A percentile compares a stretch with the other conserved stretches of the same genome.
Conservation (phyloP, 768 basidiomycete species). For the Russula compacta region DNA sequence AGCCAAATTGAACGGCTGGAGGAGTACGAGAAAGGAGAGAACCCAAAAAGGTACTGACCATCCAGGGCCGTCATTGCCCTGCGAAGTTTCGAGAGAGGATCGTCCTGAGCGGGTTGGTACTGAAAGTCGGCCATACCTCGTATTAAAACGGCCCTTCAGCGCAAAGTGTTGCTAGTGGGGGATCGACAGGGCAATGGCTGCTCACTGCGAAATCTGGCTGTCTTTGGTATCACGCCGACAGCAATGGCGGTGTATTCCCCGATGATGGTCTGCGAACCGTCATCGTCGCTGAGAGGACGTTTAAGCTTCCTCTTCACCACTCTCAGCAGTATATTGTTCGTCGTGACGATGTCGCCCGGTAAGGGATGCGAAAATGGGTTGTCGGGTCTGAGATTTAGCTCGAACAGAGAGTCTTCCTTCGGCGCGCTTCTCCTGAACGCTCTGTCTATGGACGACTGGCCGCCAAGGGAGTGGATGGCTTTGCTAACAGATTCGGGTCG, state of each 20-base stretch:
- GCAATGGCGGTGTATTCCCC: constrained; percentile 73
- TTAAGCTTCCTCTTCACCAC: constrained; percentile 67
- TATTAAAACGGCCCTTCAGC: not conserved
- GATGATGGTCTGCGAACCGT: constrained; percentile 23
- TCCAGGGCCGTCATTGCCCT: constrained; percentile 73
- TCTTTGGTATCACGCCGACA: constrained; percentile 69
- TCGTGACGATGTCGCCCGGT: constrained; percentile 66
- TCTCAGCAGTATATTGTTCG: constrained; percentile 78
- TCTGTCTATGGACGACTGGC: constrained; percentile 58
- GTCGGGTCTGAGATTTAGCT: constrained; percentile 64
- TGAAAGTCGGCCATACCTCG: constrained; percentile 93
- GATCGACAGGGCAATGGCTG: not conserved
- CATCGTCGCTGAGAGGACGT: constrained; percentile 19
- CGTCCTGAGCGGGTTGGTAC: constrained; percentile 64
- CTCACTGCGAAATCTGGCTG: constrained; percentile 85
- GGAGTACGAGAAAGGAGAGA: not conserved
- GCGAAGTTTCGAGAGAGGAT: constrained; percentile 62
- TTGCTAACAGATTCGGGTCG: constrained; percentile 46
- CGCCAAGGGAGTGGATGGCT: constrained; percentile 60
- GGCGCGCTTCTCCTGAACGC: constrained; percentile 65
- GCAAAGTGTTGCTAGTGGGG: not conserved
- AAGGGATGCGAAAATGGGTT: constrained; percentile 80
- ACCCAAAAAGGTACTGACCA: constrained; percentile 39
- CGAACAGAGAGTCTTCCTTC: constrained; percentile 58
- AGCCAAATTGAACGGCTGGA: not conserved